Evolutionary conservation across 306 rosid genomes (phyloP).

Genomic region (Cucumis hystrix): DNA sequence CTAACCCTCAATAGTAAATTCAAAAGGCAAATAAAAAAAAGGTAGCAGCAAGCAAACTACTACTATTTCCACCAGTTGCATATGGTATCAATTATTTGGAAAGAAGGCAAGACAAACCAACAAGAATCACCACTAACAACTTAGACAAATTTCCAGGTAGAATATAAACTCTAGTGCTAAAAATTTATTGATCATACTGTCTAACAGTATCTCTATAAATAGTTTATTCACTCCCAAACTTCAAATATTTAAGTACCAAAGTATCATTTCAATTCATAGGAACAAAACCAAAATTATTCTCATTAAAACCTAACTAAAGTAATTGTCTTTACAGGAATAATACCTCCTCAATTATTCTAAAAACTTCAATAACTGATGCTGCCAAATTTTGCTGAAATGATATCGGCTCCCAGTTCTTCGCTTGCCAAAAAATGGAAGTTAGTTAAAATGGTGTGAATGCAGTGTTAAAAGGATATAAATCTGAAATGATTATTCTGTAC

Average conservation of each 20-base stretch:
- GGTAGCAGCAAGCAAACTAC: background rate
- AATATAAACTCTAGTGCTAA: background rate
- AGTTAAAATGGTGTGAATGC: background rate
- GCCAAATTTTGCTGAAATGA: slow-evolving; percentile 42
- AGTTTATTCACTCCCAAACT: background rate
- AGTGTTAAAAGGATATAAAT: background rate
- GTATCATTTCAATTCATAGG: slow-evolving; percentile 2
- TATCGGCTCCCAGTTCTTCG: slow-evolving; percentile 46
- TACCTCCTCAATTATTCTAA: slow-evolving; percentile 50
- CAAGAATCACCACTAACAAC: background rate
- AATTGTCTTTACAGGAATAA: background rate
- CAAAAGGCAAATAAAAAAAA: background rate
- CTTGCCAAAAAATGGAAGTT: slow-evolving; percentile 1
- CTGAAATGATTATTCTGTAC: background rate
- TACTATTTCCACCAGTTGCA: background rate
- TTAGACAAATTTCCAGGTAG: background rate
- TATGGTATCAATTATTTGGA: background rate
- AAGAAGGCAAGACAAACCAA: background rate
- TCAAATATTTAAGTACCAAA: background rate
- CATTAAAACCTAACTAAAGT: background rate
- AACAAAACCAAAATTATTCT: background rate
- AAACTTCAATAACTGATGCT: slow-evolving; percentile 39
- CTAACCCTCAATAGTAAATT: background rate
- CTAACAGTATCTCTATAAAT: background rate
- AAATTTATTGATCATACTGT: background rate